Evolutionary conservation across 2,329 filamentous ascomycete species (phyloP), one percentile per base, ranked within the genome.

Genomic region (Arachnomyces sp.): DNA sequence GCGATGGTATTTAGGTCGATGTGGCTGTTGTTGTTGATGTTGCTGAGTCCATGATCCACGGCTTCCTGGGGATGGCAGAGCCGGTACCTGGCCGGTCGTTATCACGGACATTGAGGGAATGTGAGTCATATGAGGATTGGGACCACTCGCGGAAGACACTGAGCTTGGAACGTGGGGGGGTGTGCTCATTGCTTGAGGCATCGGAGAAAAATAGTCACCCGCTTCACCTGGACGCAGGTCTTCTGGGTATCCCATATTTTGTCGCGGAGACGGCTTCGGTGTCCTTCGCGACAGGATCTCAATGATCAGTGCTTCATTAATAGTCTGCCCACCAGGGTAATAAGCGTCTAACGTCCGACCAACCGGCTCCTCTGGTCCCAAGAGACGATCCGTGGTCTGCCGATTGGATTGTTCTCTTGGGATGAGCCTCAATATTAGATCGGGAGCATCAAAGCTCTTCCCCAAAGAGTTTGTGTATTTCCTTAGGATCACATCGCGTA

Each of bases 401-500:
- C 65, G 57, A 57, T 57, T 74, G 64, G 52, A 45, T 38, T 59
- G 59, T 30, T 87, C 82, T 41, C 87, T 76, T n/a, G 84, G 78
- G 12, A 74, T 61, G 51, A 96, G 84, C 47, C 84, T 80, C 48
- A 96, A 72, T 8, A 77, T 80, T 43, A 98, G 76, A 61, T 98
- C 92, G 9, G 92, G 92, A 8, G 92, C 76, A 66, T 98, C 92
- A 62, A 89, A 95, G 38, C 77, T 84, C 52, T 81, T 81, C 37
- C 90, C 90, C 17, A 98, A 73, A 11, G 88, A 93, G 65, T 98
- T 96, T 52, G 81, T 80, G 62, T 96, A 98, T 69, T 96, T 96
- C 55, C 79, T 80, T 52, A 96, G 69, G 42, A 96, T 92, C 72
- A 87, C 79, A 52, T 95, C 92, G 52, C 90, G 84, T 46, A 95